Conservation (phyloP, 2,329 filamentous ascomycete genomes). For the Fusarium chaquense region DNA sequence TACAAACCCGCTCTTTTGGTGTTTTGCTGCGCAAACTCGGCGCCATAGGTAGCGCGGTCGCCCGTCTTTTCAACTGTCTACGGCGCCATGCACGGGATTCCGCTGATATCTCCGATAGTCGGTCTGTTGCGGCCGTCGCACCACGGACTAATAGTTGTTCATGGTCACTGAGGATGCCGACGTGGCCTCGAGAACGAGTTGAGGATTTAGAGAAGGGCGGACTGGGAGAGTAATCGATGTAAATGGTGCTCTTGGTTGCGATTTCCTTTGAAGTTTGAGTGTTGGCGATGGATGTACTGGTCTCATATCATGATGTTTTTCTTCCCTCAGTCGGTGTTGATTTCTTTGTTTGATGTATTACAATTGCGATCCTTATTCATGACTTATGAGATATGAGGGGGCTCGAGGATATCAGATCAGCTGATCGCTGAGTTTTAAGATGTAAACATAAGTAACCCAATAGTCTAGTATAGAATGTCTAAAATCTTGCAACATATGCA, state of each 20-base stretch:
- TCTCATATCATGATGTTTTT: conserved; percentile 6
- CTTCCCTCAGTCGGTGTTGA: neutral
- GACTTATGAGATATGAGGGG: conserved; percentile 13
- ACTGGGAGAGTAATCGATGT: neutral
- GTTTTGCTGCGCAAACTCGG: conserved; percentile 42
- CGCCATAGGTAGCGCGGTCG: conserved; percentile 13
- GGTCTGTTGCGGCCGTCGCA: conserved; percentile 26
- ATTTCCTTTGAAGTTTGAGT: neutral
- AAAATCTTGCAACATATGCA: too few relatives aligned
- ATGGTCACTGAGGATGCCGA: conserved; percentile 16
- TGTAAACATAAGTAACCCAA: neutral
- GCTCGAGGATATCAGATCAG: neutral
- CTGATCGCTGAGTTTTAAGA: neutral
- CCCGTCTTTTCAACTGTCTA: conserved; percentile 8
- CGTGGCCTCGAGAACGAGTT: conserved; percentile 18
- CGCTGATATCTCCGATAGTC: conserved; percentile 39
- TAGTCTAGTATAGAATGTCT: neutral
- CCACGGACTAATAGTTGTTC: conserved; percentile 14
- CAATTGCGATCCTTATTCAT: conserved; percentile 5
- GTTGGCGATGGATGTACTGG: neutral
- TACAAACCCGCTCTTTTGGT: conserved; percentile 58
- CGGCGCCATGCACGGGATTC: conserved; percentile 29
- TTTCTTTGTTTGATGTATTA: neutral
- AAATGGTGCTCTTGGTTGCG: conserved; percentile 11
- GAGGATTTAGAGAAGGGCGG: conserved; percentile 27